These are phyloP conservation scores for Malassezia nana DNA, from an alignment of 1,284 basidiomycete genomes.

Conservation along the genomic window DNA sequence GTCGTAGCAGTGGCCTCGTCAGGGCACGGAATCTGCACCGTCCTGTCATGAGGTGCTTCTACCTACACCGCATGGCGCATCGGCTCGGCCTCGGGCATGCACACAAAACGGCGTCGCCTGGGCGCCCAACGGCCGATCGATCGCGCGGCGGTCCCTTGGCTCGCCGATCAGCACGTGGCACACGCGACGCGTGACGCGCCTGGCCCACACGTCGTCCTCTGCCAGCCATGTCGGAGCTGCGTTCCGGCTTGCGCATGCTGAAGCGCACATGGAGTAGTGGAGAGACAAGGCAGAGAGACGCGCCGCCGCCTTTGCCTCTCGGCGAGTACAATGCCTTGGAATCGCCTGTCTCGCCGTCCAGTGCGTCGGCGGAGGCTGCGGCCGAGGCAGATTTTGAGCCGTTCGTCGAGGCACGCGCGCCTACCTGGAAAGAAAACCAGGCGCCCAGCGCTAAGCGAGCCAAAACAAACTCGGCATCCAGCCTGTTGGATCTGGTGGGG, in stretches of 20 bases:
- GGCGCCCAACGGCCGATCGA: neutral
- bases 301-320: neutral
- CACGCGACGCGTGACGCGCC: neutral
- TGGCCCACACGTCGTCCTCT: neutral
- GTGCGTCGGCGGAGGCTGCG: neutral
- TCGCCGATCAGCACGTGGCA: slow-evolving; percentile 3
- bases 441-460: neutral
- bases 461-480: neutral
- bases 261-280: slow-evolving; percentile 16
- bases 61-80: slow-evolving; percentile 14
- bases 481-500: neutral
- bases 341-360: neutral
- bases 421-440: neutral
- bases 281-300: neutral
- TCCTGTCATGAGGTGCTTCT: slow-evolving; percentile 20
- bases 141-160: neutral
- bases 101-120: neutral
- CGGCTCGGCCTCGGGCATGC: neutral
- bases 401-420: neutral
- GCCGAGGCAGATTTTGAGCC: neutral
- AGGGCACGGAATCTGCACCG: slow-evolving; percentile 29
- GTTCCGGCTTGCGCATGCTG: slow-evolving; percentile 18
- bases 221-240: neutral
- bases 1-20: slow-evolving; percentile 18
- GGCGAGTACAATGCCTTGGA: neutral